phyloP scores from a whole-genome alignment of 176 grass and related monocot genomes.

The Avena insularis region DNA sequence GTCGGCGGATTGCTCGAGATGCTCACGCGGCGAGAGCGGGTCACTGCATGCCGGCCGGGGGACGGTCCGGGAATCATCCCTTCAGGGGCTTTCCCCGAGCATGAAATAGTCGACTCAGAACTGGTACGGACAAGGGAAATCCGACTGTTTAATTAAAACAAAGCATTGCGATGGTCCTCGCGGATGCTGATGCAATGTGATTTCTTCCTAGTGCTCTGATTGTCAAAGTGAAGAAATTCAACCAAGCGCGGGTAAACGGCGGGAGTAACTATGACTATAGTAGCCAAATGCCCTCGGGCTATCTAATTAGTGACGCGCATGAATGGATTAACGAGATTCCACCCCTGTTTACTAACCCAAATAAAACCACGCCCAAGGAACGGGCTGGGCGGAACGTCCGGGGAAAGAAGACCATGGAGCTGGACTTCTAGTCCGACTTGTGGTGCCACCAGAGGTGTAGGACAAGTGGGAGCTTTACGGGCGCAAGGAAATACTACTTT shows the following conservation, averaged over 20 bases:
- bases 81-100: not conserved
- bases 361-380: too few species aligned
- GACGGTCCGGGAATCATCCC: too few species aligned
- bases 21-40: slow-evolving; percentile 42
- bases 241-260: slow-evolving; percentile 57
- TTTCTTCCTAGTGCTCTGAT: slow-evolving; percentile 77
- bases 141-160: slow-evolving; percentile 85
- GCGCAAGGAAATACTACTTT: slow-evolving; percentile 75
- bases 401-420: too few species aligned
- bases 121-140: slow-evolving; percentile 79
- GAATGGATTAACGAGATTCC: slow-evolving; percentile 71
- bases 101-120: slow-evolving; percentile 62
- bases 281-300: too few species aligned
- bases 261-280: too few species aligned
- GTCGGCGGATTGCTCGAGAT: slow-evolving; percentile 47
- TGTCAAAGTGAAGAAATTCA: slow-evolving; percentile 88
- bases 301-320: slow-evolving; percentile 53
- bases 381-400: too few species aligned
- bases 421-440: too few species aligned
- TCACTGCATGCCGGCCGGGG: not conserved
- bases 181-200: slow-evolving; percentile 75
- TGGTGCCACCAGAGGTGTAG: too few species aligned
- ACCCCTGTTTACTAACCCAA: too few species aligned
- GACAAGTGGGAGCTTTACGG: not conserved
- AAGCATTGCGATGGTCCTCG: slow-evolving; percentile 78